Conservation (phyloP, 768 basidiomycete species). For the Gymnopilus dilepis region DNA sequence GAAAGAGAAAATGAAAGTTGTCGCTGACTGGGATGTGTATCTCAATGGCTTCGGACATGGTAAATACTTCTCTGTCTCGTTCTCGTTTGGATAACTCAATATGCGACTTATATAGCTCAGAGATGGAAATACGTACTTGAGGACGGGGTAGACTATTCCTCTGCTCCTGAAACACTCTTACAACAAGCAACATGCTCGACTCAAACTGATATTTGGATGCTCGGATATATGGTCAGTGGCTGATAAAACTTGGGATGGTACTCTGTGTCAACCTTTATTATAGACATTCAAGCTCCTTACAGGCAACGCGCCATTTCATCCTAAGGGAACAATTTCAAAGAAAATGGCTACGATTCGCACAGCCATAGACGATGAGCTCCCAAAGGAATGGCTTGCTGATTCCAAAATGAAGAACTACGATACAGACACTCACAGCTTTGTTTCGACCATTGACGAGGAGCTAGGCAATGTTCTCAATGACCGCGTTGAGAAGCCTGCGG, state of each 20-base stretch:
- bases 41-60: slow-evolving; percentile 21
- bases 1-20: slow-evolving; percentile 15
- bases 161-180: slow-evolving; percentile 22
- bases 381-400: not conserved
- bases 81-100: too few species aligned
- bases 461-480: slow-evolving; percentile 6
- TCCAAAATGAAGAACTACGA: slow-evolving; percentile 8
- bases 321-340: not conserved
- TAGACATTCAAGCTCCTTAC: slow-evolving; percentile 17
- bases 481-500: slow-evolving; percentile 2
- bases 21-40: slow-evolving; percentile 20
- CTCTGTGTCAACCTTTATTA: not conserved
- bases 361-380: slow-evolving; percentile 7
- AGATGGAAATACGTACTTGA: slow-evolving; percentile 14
- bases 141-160: slow-evolving; percentile 9
- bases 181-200: slow-evolving; percentile 15
- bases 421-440: not conserved
- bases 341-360: slow-evolving; percentile 4
- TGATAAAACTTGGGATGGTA: not conserved
- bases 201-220: slow-evolving; percentile 26
- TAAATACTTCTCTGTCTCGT: not conserved
- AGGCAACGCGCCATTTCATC: slow-evolving; percentile 12
- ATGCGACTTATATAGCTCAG: slow-evolving; percentile 23
- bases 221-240: slow-evolving; percentile 18
- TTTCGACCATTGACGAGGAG: not conserved